A percentile compares a stretch with the other conserved stretches of the same genome.
phyloP scores from a whole-genome alignment of 495 filamentous ascomycete genomes.

The Immersiella caudata region DNA sequence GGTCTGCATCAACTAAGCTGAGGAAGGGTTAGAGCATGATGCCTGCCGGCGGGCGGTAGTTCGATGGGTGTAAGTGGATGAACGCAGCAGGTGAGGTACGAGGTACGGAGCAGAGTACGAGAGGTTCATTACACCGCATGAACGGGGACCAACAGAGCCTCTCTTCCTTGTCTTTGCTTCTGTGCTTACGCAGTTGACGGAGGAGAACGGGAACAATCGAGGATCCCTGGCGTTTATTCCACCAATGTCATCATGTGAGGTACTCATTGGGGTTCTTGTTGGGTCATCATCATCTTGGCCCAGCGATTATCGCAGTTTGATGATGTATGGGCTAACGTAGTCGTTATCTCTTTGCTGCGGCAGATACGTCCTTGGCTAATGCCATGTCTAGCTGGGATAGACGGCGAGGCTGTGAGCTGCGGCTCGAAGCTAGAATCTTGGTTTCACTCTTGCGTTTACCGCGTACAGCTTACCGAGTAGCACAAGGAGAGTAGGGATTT shows the following conservation, averaged over 20 bases:
- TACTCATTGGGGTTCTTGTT: background rate
- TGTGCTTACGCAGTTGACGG: background rate
- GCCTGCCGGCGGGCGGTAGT: no score
- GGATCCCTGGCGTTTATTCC: background rate
- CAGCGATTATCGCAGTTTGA: background rate
- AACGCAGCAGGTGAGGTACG: background rate
- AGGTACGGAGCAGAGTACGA: background rate
- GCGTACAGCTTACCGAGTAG: no score
- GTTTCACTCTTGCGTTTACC: background rate
- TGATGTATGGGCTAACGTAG: background rate
- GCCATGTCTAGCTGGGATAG: no score
- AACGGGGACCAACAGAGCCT: no score
- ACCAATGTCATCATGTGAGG: background rate
- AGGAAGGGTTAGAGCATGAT: no score
- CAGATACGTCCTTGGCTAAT: no score
- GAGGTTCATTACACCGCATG: no score
- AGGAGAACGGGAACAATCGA: background rate
- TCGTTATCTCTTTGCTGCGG: background rate
- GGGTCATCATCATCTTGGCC: background rate
- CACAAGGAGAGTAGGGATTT: background rate
- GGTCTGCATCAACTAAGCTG: no score
- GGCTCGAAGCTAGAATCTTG: background rate
- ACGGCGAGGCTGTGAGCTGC: background rate
- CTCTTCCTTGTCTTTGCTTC: background rate
- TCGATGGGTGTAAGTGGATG: no score